Percentiles rank a stretch among this genome's conserved stretches.
These are phyloP conservation scores for Calonectria pseudoturangicola DNA, from an alignment of 2,329 filamentous ascomycete genomes.

Conservation along the genomic window DNA sequence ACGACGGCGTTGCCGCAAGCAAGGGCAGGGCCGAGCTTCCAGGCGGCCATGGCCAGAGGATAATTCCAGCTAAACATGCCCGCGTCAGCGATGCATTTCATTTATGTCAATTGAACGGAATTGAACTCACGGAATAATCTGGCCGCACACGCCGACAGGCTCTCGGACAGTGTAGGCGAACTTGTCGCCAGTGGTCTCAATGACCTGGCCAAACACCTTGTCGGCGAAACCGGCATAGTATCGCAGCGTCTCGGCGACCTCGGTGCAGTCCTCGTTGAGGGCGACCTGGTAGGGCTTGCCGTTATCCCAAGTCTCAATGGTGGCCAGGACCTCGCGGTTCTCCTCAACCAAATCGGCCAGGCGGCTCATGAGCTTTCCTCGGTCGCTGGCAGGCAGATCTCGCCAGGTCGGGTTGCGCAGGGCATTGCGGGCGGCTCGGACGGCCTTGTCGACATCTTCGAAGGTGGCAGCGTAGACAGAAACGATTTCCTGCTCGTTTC, in stretches of 20 bases:
- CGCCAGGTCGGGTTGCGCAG: constrained; percentile 82
- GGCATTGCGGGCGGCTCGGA: constrained; percentile 75
- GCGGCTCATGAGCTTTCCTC: constrained; percentile 81
- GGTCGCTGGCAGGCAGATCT: constrained; percentile 78
- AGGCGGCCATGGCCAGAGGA: constrained; percentile 69
- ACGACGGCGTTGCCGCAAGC: constrained; percentile 79
- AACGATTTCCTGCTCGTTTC: constrained; percentile 58
- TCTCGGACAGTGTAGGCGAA: constrained; percentile 74
- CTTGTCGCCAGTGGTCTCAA: constrained; percentile 81
- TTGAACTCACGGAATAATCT: constrained; percentile 40
- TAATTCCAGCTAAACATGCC: constrained; percentile 74
- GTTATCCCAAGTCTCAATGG: constrained; percentile 85
- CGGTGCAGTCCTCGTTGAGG: constrained; percentile 77
- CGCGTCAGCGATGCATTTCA: not conserved
- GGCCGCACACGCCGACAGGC: constrained; percentile 41
- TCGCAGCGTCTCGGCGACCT: constrained; percentile 70
- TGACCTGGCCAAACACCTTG: constrained; percentile 87
- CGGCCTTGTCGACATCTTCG: constrained; percentile 59
- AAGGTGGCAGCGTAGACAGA: constrained; percentile 57
- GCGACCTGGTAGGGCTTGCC: constrained; percentile 82
- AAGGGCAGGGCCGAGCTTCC: constrained; percentile 85
- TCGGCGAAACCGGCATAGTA: constrained; percentile 89
- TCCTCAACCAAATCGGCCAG: constrained; percentile 80
- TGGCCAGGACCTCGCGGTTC: constrained; percentile 71
- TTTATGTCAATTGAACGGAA: not conserved